Evolutionary conservation across 23 red algal genomes (phyloP).

Genomic region (Cyanidiococcus yangmingshanensis): DNA sequence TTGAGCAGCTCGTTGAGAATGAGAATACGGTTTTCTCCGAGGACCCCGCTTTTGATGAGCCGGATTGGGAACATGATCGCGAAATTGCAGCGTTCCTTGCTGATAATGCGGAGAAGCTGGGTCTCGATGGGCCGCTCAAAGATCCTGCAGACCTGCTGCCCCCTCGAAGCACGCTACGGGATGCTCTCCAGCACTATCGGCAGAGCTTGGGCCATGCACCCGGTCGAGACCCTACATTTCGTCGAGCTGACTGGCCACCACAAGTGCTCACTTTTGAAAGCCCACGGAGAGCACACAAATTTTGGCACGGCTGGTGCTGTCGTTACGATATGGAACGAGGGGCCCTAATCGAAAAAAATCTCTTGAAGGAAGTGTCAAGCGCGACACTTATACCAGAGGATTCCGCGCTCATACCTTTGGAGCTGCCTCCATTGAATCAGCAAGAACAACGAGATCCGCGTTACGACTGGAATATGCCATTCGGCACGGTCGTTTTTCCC

Average conservation of each 20-base stretch:
- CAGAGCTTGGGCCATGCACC: background rate
- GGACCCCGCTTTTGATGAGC: background rate
- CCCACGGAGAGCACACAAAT: background rate
- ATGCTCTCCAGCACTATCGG: conserved; percentile 1
- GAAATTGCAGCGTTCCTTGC: background rate
- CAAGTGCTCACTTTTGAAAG: conserved; percentile 7
- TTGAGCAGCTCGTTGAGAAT: background rate
- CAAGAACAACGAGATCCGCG: background rate
- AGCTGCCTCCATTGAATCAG: background rate
- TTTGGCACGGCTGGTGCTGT: background rate
- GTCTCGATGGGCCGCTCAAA: background rate
- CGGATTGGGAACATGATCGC: background rate
- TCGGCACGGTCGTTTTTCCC: conserved; percentile 1
- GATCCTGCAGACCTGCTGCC: background rate
- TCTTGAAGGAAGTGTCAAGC: background rate
- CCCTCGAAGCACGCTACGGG: background rate
- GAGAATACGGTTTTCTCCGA: background rate
- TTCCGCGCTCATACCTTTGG: background rate
- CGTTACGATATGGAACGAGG: background rate
- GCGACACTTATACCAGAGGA: background rate
- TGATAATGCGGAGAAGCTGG: background rate
- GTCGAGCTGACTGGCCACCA: background rate
- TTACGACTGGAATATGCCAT: background rate
- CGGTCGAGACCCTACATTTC: background rate
- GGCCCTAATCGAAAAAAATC: background rate